Percentiles rank a stretch among this genome's conserved stretches.
Evolutionary conservation across 768 basidiomycete genomes (phyloP).

Genomic region (Rhodocollybia butyracea): DNA sequence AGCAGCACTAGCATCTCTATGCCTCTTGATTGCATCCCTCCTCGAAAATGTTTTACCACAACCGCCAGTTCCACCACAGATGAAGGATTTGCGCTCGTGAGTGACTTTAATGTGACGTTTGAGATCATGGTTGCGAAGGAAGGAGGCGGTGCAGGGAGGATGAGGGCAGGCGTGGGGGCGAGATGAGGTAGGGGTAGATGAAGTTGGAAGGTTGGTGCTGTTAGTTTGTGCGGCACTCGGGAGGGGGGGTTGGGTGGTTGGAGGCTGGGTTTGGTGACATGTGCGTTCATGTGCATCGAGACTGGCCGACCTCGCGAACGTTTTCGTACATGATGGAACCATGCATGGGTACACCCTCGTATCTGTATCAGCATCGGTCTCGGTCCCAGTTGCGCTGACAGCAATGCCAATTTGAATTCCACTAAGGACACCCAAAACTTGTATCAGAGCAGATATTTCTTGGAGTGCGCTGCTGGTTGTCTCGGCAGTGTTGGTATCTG

Average conservation of each 20-base stretch:
- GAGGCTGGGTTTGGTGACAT: slow-evolving; percentile 36
- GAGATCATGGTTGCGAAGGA: slow-evolving; percentile 75
- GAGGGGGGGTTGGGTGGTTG: background rate
- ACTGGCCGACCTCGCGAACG: slow-evolving; percentile 64
- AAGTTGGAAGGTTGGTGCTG: no score
- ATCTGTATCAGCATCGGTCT: slow-evolving; percentile 49
- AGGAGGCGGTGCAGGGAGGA: slow-evolving; percentile 62
- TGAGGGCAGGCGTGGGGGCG: slow-evolving; percentile 60
- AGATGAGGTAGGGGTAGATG: background rate
- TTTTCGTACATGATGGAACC: slow-evolving; percentile 61
- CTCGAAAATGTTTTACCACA: slow-evolving; percentile 74
- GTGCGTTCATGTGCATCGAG: slow-evolving; percentile 70
- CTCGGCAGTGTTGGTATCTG: slow-evolving; percentile 48
- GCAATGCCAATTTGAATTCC: slow-evolving; percentile 65
- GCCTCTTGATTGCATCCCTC: slow-evolving; percentile 77
- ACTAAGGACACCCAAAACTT: slow-evolving; percentile 77
- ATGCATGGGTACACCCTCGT: slow-evolving; percentile 82
- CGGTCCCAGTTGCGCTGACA: slow-evolving; percentile 27
- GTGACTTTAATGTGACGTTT: slow-evolving; percentile 66
- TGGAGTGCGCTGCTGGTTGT: slow-evolving; percentile 61
- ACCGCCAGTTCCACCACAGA: slow-evolving; percentile 68
- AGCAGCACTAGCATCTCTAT: slow-evolving; percentile 53
- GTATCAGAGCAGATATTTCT: slow-evolving; percentile 78
- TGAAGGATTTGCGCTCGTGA: slow-evolving; percentile 72
- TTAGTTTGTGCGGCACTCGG: background rate